phyloP scores from a whole-genome alignment of 169 alveolate species.

The Plasmodium adleri region DNA sequence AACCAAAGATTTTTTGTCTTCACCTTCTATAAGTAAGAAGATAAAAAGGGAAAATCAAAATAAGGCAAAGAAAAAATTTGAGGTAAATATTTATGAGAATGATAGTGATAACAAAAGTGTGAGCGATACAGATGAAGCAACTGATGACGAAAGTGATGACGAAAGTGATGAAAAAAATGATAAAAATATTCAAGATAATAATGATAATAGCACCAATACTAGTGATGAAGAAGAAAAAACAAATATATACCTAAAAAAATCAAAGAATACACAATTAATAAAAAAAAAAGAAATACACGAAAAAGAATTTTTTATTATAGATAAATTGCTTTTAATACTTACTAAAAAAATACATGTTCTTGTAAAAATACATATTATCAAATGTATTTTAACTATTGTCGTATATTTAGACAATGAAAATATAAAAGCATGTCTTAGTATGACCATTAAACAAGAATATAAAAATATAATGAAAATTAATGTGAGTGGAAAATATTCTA shows the following conservation, averaged over 20 bases:
- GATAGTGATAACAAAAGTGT: constrained; percentile 18
- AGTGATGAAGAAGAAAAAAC: background rate
- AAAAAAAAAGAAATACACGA: constrained; percentile 1
- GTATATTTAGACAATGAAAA: constrained; percentile 23
- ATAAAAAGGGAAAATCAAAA: background rate
- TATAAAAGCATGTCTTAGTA: constrained; percentile 10
- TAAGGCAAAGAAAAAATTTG: background rate
- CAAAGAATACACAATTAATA: background rate
- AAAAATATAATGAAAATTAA: constrained; percentile 14
- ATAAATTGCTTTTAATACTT: constrained; percentile 44
- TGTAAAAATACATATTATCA: constrained; percentile 39
- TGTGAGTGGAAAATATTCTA: constrained; percentile 3
- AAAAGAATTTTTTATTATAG: constrained; percentile 54
- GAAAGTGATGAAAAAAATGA: background rate
- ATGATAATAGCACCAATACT: background rate
- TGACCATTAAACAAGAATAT: constrained; percentile 20
- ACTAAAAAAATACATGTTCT: constrained; percentile 18
- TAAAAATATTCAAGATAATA: background rate
- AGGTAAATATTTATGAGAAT: constrained; percentile 31
- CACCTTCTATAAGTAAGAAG: background rate
- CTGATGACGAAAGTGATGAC: background rate
- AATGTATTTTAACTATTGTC: constrained; percentile 34
- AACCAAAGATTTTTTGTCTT: background rate
- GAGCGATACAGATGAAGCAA: constrained; percentile 18
- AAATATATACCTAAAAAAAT: background rate